phyloP scores from a whole-genome alignment of 345 rosid genomes.

The Brassica juncea region DNA sequence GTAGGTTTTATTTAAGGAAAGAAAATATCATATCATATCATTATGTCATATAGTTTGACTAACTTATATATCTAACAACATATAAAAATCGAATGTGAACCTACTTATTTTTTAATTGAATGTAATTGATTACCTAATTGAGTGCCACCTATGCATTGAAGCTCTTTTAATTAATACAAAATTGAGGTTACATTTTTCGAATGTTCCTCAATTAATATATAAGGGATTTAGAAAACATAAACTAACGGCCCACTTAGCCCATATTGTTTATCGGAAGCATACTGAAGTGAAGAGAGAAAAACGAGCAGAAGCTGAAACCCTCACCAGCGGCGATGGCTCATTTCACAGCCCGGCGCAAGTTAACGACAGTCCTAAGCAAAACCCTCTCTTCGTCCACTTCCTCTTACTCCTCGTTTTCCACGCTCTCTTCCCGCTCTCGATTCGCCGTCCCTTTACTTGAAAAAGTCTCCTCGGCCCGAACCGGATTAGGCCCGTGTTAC shows the following conservation, averaged over 20 bases:
- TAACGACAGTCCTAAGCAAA: slow-evolving; percentile 47
- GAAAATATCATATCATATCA: too few species aligned
- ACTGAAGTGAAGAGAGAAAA: not conserved
- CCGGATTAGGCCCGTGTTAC: slow-evolving; percentile 38
- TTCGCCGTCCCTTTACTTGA: slow-evolving; percentile 41
- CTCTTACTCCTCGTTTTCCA: slow-evolving; percentile 36
- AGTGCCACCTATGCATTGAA: too few species aligned
- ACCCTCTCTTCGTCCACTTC: slow-evolving; percentile 44
- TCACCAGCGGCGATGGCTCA: slow-evolving; percentile 59
- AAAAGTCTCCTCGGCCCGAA: slow-evolving; percentile 23
- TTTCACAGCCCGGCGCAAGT: slow-evolving; percentile 52
- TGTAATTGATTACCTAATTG: too few species aligned
- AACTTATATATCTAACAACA: too few species aligned
- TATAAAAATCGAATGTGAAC: too few species aligned
- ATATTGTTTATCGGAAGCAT: not conserved
- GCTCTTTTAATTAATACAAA: too few species aligned
- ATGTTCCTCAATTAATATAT: too few species aligned
- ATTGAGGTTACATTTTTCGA: too few species aligned
- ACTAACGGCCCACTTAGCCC: slow-evolving; percentile 22
- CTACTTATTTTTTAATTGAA: too few species aligned
- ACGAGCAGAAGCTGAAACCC: slow-evolving; percentile 23
- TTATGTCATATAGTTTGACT: too few species aligned
- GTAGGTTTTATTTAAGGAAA: too few species aligned
- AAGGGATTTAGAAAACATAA: not conserved
- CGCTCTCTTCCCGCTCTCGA: slow-evolving; percentile 54